phyloP scores from a whole-genome alignment of 495 filamentous ascomycete genomes.

The Neurospora sp. region DNA sequence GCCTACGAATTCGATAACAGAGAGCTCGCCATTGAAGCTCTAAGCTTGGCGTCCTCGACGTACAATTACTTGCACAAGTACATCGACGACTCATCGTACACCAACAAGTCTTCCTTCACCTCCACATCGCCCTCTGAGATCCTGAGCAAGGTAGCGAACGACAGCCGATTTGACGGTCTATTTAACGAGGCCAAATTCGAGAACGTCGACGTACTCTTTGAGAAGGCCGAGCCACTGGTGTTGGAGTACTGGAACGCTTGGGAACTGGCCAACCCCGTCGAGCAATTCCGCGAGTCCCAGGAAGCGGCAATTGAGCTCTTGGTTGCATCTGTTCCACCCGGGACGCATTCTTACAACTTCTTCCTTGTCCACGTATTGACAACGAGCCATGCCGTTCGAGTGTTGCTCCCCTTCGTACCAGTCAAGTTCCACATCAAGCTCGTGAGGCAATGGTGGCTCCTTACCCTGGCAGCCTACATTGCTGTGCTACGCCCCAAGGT shows the following conservation, averaged over 20 bases:
- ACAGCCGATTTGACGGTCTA: constrained; percentile 47
- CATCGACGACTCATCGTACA: constrained; percentile 59
- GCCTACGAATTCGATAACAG: constrained; percentile 73
- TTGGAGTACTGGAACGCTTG: constrained; percentile 86
- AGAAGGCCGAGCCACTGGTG: constrained; percentile 46
- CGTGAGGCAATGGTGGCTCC: constrained; percentile 80
- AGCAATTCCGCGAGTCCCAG: constrained; percentile 70
- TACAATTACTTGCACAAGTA: constrained; percentile 73
- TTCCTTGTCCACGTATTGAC: constrained; percentile 75
- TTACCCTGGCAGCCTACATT: constrained; percentile 69
- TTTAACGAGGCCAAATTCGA: constrained; percentile 47
- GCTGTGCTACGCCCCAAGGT: constrained; percentile 62
- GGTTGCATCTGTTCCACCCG: constrained; percentile 46
- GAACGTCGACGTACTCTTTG: constrained; percentile 59
- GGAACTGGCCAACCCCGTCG: constrained; percentile 50
- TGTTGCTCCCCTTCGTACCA: constrained; percentile 72
- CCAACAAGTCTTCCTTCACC: constrained; percentile 37
- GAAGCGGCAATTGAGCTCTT: constrained; percentile 64
- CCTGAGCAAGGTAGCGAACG: constrained; percentile 47
- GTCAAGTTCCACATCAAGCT: constrained; percentile 59
- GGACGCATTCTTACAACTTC: constrained; percentile 67
- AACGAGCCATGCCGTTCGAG: constrained; percentile 75
- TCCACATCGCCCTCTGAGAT: constrained; percentile 56
- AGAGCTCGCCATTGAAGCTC: constrained; percentile 75
- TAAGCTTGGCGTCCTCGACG: constrained; percentile 58